These are phyloP conservation scores for Myrmaecium sp. DNA, from an alignment of 2,329 filamentous ascomycete genomes.

Conservation along the genomic window DNA sequence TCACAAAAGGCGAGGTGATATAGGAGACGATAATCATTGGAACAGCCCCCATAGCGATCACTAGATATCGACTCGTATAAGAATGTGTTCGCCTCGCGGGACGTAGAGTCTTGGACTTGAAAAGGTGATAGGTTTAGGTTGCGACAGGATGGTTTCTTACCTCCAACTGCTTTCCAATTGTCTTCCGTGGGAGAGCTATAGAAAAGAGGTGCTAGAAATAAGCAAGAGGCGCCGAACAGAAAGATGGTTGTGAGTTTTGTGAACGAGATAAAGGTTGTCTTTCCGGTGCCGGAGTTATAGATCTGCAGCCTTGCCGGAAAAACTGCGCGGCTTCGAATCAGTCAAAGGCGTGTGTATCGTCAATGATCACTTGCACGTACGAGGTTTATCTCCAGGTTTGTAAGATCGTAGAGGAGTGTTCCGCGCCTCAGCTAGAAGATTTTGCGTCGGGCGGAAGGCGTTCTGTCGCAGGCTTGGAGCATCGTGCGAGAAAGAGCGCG, in stretches of 20 bases:
- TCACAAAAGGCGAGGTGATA: slow-evolving; percentile 20
- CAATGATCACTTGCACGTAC: no score
- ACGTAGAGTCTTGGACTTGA: slow-evolving; percentile 2
- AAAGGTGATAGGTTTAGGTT: not conserved
- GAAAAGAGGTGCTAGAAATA: slow-evolving; percentile 15
- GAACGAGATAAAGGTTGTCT: slow-evolving; percentile 18
- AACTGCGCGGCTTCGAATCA: no score
- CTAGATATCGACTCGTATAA: slow-evolving; percentile 5
- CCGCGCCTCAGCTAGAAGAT: no score
- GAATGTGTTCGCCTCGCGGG: not conserved
- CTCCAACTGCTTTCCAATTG: slow-evolving; percentile 12
- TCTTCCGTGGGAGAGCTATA: slow-evolving; percentile 14
- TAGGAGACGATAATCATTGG: slow-evolving; percentile 17
- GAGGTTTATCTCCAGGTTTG: no score
- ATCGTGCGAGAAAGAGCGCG: no score
- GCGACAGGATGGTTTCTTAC: slow-evolving; percentile 9
- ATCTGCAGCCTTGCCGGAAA: slow-evolving; percentile 16
- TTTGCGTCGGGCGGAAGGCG: no score
- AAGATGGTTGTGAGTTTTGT: slow-evolving; percentile 20
- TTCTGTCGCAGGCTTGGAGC: no score
- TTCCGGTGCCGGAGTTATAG: slow-evolving; percentile 20
- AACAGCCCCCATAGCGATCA: slow-evolving; percentile 13
- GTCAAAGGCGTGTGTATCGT: no score
- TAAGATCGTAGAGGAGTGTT: no score
- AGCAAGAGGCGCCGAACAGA: slow-evolving; percentile 15